phyloP scores from a whole-genome alignment of 2,329 filamentous ascomycete species.

The Exophiala sp. region DNA sequence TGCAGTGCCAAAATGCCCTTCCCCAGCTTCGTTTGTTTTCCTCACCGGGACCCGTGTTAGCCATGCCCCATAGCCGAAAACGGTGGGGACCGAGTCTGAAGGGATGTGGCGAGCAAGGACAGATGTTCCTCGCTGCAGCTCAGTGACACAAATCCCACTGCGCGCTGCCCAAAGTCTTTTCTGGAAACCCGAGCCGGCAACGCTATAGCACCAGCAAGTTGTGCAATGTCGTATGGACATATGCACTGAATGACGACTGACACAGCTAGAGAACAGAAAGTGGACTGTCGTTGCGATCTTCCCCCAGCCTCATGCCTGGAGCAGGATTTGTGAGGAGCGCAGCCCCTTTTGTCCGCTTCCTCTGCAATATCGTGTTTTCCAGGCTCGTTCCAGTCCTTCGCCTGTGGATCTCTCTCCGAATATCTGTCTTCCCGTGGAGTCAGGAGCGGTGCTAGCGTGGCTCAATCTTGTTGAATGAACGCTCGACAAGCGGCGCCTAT shows the following conservation, averaged over 20 bases:
- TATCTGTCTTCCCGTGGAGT: constrained; percentile 38
- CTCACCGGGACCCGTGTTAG: too few species aligned
- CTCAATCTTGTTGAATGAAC: constrained; percentile 35
- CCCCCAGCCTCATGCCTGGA: constrained; percentile 48
- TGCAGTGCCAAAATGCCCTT: too few species aligned
- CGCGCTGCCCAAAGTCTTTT: too few species aligned
- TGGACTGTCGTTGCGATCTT: constrained; percentile 42
- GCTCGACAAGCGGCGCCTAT: constrained; percentile 38
- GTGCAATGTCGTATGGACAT: constrained; percentile 46
- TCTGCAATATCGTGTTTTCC: constrained; percentile 37
- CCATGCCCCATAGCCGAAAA: too few species aligned
- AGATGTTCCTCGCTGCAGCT: too few species aligned
- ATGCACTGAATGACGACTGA: constrained; percentile 40
- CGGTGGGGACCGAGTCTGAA: too few species aligned
- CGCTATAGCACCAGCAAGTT: constrained; percentile 46
- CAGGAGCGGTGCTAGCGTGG: constrained; percentile 39
- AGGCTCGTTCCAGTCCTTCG: constrained; percentile 36
- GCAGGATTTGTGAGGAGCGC: constrained; percentile 40
- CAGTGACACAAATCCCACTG: too few species aligned
- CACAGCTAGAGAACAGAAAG: constrained; percentile 27
- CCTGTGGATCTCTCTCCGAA: constrained; percentile 34
- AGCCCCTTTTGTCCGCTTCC: constrained; percentile 29
- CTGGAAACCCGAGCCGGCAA: constrained; percentile 35
- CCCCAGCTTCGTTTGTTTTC: too few species aligned
- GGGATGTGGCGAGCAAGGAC: too few species aligned